Conservation (phyloP, 1,139 yeast genomes). For the Ashbya aceris region DNA sequence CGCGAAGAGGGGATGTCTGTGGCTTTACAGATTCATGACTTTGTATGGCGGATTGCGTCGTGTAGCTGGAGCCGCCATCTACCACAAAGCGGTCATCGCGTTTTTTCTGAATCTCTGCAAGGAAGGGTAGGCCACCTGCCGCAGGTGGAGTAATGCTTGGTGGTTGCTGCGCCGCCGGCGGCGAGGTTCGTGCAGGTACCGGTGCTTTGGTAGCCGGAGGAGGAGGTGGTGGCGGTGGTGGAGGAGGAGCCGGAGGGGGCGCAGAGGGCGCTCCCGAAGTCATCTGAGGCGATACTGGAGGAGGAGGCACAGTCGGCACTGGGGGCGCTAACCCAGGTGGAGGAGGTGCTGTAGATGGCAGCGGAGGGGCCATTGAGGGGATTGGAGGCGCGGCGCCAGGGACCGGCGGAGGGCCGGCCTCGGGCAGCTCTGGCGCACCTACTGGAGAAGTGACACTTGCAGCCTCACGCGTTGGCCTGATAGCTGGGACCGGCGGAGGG, state of each 20-base stretch:
- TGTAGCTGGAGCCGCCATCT: slow-evolving; percentile 24
- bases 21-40: too few species aligned
- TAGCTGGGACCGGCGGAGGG: slow-evolving; percentile 15
- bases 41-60: slow-evolving; percentile 14
- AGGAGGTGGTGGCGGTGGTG: slow-evolving; percentile 17
- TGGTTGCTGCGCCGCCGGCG: slow-evolving; percentile 4
- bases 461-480: slow-evolving; percentile 18
- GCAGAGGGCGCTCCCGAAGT: not conserved
- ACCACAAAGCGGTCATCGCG: slow-evolving; percentile 46
- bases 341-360: slow-evolving; percentile 20
- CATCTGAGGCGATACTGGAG: slow-evolving; percentile 6
- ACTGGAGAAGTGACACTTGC: slow-evolving; percentile 21
- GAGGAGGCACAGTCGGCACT: slow-evolving; percentile 7
- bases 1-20: too few species aligned
- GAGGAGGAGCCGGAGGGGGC: slow-evolving; percentile 10
- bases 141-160: slow-evolving; percentile 12
- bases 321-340: slow-evolving; percentile 13
- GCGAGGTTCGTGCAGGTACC: slow-evolving; percentile 15
- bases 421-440: slow-evolving; percentile 8
- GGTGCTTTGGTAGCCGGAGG: slow-evolving; percentile 18
- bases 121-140: slow-evolving; percentile 35
- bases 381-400: slow-evolving; percentile 14
- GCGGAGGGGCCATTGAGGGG: slow-evolving; percentile 13
- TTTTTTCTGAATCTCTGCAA: slow-evolving; percentile 48
- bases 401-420: slow-evolving; percentile 12